These are phyloP conservation scores for Claviceps sp. DNA, from an alignment of 2,329 filamentous ascomycete genomes.

Conservation along the genomic window DNA sequence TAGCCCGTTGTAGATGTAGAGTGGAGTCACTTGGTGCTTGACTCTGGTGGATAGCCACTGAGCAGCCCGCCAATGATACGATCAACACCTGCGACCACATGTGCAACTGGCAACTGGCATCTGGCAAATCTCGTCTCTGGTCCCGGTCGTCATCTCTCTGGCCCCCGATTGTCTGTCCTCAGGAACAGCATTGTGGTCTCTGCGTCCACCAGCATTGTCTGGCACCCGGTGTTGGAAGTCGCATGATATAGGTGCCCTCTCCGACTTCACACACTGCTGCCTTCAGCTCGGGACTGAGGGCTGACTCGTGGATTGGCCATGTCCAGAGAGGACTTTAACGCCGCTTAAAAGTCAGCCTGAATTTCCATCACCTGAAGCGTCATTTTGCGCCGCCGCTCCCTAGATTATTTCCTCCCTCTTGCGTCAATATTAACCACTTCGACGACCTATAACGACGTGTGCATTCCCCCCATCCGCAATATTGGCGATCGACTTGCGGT, in stretches of 20 bases:
- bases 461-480: background rate
- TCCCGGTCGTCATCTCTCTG: background rate
- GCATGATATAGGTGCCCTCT: conserved; percentile 9
- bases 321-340: conserved; percentile 20
- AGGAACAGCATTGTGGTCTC: background rate
- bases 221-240: conserved; percentile 4
- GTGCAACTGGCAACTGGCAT: background rate
- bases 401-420: background rate
- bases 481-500: background rate
- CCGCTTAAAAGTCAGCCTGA: conserved; percentile 10
- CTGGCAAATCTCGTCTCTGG: background rate
- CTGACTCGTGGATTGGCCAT: conserved; percentile 19
- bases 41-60: background rate
- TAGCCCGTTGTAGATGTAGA: too few relatives aligned
- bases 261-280: conserved; percentile 8
- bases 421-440: background rate
- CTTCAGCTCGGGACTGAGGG: conserved; percentile 16
- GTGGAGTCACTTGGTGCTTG: too few relatives aligned
- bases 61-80: background rate
- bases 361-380: background rate
- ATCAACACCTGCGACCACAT: background rate
- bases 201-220: background rate
- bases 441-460: background rate
- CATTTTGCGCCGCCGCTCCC: conserved; percentile 1
- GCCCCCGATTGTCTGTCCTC: background rate